These are phyloP conservation scores for Orychophragmus violaceus DNA, from an alignment of 345 rosid species.

Conservation along the genomic window DNA sequence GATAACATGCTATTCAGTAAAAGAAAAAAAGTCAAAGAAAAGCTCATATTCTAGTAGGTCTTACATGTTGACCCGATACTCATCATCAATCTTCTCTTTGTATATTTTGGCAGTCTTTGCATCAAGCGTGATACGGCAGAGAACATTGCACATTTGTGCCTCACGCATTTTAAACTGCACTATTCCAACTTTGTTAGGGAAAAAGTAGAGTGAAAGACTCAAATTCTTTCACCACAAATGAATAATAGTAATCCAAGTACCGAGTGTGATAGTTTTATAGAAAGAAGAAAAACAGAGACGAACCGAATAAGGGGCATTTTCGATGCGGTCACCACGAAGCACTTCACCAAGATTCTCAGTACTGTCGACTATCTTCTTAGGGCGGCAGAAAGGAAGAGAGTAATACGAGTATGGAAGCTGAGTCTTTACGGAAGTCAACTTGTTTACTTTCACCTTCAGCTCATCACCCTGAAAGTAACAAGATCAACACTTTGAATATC, in stretches of 20 bases:
- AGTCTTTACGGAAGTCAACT: too few species aligned
- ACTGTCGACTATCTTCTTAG: constrained; percentile 74
- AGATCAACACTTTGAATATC: not conserved
- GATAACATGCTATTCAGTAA: not conserved
- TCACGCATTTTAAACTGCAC: constrained; percentile 90
- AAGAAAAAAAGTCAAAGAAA: not conserved
- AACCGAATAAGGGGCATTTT: constrained; percentile 80
- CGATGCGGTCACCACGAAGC: too few species aligned
- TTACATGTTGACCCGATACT: constrained; percentile 92
- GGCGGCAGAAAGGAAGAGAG: constrained; percentile 65
- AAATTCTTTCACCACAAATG: not conserved
- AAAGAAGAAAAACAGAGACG: constrained; percentile 18
- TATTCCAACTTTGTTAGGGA: not conserved
- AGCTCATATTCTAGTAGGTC: not conserved
- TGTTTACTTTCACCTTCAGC: constrained; percentile 83
- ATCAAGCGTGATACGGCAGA: constrained; percentile 50
- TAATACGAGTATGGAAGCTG: too few species aligned
- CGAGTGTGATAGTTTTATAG: not conserved
- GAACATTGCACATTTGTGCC: constrained; percentile 68
- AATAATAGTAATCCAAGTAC: not conserved
- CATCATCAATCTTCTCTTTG: constrained; percentile 88
- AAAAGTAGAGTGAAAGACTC: not conserved
- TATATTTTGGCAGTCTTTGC: constrained; percentile 59
- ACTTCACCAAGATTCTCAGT: too few species aligned
- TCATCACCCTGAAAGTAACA: constrained; percentile 52